These are phyloP conservation scores for Cetradonia linearis DNA, from an alignment of 495 filamentous ascomycete species.

Conservation along the genomic window DNA sequence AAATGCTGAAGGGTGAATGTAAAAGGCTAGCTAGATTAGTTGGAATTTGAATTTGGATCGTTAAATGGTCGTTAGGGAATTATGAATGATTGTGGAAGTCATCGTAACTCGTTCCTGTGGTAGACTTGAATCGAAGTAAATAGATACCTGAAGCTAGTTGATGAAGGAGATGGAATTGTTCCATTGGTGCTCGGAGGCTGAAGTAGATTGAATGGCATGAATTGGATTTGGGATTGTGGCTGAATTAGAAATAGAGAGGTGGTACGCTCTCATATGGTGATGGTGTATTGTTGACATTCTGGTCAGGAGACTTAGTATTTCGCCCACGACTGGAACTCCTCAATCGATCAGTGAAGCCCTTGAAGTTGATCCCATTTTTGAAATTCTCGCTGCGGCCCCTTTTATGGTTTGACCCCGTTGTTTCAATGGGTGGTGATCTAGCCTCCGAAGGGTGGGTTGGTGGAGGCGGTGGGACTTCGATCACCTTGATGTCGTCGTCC, in stretches of 20 bases:
- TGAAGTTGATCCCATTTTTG: slow-evolving; percentile 51
- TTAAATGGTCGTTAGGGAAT: no score
- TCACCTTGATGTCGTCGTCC: slow-evolving; percentile 31
- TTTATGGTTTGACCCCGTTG: slow-evolving; percentile 42
- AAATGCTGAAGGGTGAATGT: background rate
- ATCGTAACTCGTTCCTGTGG: slow-evolving; percentile 5
- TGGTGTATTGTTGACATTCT: slow-evolving; percentile 30
- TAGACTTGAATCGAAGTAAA: background rate
- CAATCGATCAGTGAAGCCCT: slow-evolving; percentile 57
- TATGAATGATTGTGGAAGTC: slow-evolving; percentile 8
- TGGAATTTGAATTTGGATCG: background rate
- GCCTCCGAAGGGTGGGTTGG: slow-evolving; percentile 15
- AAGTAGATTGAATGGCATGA: background rate
- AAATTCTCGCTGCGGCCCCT: slow-evolving; percentile 63
- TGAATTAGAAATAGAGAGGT: slow-evolving; percentile 28
- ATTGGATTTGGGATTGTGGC: background rate
- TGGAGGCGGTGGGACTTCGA: slow-evolving; percentile 25
- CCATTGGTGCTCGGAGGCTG: background rate
- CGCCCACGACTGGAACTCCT: slow-evolving; percentile 54
- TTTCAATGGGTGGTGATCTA: slow-evolving; percentile 26
- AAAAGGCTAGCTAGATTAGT: background rate
- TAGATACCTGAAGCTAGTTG: background rate
- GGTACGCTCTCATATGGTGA: slow-evolving; percentile 50
- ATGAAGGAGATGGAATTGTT: background rate
- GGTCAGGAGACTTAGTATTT: slow-evolving; percentile 29